Evolutionary conservation across 352 stramenopile species (phyloP), one percentile per base, ranked within the genome.

Genomic region (Phytophthora pinifolia): DNA sequence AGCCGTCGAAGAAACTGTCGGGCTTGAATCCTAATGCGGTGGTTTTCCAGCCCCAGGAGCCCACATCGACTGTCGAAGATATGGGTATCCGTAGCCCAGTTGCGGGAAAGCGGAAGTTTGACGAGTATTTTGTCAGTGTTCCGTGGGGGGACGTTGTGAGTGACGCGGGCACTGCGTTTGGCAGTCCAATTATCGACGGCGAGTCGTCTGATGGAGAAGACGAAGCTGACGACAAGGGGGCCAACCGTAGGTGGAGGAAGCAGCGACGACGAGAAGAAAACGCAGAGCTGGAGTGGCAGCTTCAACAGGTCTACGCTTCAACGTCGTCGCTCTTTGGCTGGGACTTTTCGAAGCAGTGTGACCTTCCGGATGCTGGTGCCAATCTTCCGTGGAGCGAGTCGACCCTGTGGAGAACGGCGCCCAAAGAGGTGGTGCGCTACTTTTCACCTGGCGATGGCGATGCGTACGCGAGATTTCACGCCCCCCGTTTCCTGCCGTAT

Each of bases 281-380:
- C 39, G 53, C 68, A 5, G 64, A 84, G 36, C 64, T 92, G 5
- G 65, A 83, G 46, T 84, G 66, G 77, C 79, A 92, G 17, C 48
- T 94, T 25, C 67, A 88, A 56, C 67, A 88, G 36, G 79, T 92
- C 10, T 94, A 94, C 43, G 67, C 76, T n/a, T 78, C 76, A 1
- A 85, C 75, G 17, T 78, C 83, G 10, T 74, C 65, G 27, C 56
- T 88, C n/a, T 81, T 88, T 42, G 83, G 83, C 20, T 94, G 81
- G 81, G 81, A 94, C 51, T 89, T 91, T 46, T 59, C 60, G 7
- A 56, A 59, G 15, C 81, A 91, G 48, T 71, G 76, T 6, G 76
- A 88, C 42, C 54, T 89, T 2, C 22, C 39, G 25, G 46, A 59
- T 9, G 15, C 46, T 1, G n/a, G 47, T 10, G 42, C 42, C 1